Conservation (phyloP, 2,329 filamentous ascomycete species). For the Sporothrix dimorphospora region DNA sequence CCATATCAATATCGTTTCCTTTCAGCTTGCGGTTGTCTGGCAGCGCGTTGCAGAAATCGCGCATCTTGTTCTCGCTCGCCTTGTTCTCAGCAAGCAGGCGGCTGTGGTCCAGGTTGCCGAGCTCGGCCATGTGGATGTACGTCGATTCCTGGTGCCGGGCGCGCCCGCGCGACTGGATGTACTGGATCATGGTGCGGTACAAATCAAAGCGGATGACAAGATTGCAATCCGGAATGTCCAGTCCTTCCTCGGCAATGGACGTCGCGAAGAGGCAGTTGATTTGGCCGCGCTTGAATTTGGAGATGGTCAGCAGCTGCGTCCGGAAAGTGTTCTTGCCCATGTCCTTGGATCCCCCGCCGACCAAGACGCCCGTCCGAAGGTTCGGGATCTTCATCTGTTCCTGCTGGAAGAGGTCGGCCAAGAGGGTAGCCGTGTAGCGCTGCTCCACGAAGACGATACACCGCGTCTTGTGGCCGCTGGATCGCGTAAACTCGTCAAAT, state of each 20-base stretch:
- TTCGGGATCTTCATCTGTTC: conserved; percentile 58
- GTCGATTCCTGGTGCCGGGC: conserved; percentile 77
- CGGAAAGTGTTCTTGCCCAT: conserved; percentile 41
- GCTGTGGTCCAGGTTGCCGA: conserved; percentile 64
- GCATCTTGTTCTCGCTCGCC: conserved; percentile 65
- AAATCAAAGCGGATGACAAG: conserved; percentile 78
- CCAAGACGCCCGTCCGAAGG: conserved; percentile 64
- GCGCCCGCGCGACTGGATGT: conserved; percentile 88
- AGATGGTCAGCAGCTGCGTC: conserved; percentile 73
- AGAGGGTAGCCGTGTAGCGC: conserved; percentile 73
- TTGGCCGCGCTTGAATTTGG: conserved; percentile 62
- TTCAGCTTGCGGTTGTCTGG: conserved; percentile 73
- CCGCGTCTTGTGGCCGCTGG: conserved; percentile 55
- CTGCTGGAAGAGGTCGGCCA: conserved; percentile 68
- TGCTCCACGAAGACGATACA: conserved; percentile 90
- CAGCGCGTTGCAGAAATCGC: conserved; percentile 73
- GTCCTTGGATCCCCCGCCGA: conserved; percentile 31
- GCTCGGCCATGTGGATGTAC: conserved; percentile 84
- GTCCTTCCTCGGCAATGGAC: conserved; percentile 68
- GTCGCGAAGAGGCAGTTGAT: conserved; percentile 69
- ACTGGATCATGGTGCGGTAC: conserved; percentile 88
- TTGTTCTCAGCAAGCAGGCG: conserved; percentile 62
- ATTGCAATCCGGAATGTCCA: conserved; percentile 70
- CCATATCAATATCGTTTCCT: conserved; percentile 60
- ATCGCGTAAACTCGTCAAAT: conserved; percentile 61